phyloP scores from a whole-genome alignment of 78 protist species.

The Emiliania huxleyi region DNA sequence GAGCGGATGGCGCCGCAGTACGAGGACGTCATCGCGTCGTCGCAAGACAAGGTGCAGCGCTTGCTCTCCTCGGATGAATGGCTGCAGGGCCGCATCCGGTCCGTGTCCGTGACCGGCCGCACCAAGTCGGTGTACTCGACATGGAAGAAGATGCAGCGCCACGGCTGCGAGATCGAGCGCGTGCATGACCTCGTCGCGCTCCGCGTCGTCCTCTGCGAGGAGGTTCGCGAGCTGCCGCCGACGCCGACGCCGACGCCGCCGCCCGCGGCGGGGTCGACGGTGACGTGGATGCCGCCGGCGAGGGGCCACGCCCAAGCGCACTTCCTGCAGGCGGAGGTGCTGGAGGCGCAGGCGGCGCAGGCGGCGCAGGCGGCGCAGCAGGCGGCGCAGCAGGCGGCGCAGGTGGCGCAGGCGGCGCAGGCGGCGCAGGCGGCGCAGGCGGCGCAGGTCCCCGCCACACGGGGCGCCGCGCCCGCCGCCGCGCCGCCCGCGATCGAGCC shows the following conservation, averaged over 20 bases:
- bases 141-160: slow-evolving; percentile 10
- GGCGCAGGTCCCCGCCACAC: no score
- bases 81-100: not conserved
- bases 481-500: no score
- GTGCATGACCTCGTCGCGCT: not conserved
- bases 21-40: not conserved
- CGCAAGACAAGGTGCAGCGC: not conserved
- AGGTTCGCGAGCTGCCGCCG: not conserved
- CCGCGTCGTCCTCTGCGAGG: not conserved
- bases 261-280: no score
- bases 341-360: no score
- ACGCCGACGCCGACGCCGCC: not conserved
- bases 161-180: not conserved
- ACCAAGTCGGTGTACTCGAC: not conserved
- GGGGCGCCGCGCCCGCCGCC: no score
- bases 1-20: not conserved
- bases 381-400: no score
- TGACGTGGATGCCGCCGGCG: no score
- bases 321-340: no score
- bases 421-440: no score
- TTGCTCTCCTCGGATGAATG: not conserved
- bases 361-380: no score
- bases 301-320: no score
- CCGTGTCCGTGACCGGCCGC: not conserved
- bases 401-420: no score